Conservation (phyloP, 495 filamentous ascomycete genomes). For the Jackrogersella multiformis region DNA sequence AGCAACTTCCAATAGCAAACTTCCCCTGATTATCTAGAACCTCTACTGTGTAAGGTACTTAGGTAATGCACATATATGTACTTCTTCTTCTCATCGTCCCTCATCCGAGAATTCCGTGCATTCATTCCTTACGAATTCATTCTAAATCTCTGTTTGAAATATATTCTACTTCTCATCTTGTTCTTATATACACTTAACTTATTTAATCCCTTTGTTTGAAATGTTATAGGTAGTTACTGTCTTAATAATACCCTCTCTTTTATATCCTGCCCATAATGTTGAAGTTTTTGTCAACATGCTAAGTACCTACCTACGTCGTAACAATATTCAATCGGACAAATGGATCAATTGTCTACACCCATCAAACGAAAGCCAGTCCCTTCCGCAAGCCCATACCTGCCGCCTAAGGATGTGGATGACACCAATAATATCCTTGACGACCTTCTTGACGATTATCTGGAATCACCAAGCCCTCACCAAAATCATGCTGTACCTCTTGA, state of each 20-base stretch:
- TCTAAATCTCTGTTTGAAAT: neutral
- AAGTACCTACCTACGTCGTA: constrained; percentile 1
- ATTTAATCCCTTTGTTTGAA: constrained; percentile 4
- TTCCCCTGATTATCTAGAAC: constrained; percentile 27
- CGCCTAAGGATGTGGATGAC: neutral
- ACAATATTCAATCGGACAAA: constrained; percentile 6
- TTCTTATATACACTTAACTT: neutral
- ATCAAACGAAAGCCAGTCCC: constrained; percentile 35
- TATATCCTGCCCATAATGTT: constrained; percentile 1
- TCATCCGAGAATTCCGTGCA: constrained; percentile 31
- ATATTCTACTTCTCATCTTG: constrained; percentile 4
- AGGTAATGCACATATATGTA: no score
- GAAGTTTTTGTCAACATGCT: neutral
- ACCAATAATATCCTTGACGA: constrained; percentile 31
- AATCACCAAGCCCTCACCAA: constrained; percentile 21
- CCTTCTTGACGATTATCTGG: constrained; percentile 43
- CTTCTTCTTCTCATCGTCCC: neutral
- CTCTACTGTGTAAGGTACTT: no score
- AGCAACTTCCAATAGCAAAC: constrained; percentile 21
- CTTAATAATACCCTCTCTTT: neutral
- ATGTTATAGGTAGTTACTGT: neutral
- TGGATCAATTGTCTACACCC: constrained; percentile 15
- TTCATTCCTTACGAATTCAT: constrained; percentile 10
- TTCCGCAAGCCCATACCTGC: neutral
- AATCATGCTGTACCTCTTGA: constrained; percentile 2